Evolutionary conservation across 1,284 basidiomycete genomes (phyloP).

Genomic region (Fomitopsis pinicola): DNA sequence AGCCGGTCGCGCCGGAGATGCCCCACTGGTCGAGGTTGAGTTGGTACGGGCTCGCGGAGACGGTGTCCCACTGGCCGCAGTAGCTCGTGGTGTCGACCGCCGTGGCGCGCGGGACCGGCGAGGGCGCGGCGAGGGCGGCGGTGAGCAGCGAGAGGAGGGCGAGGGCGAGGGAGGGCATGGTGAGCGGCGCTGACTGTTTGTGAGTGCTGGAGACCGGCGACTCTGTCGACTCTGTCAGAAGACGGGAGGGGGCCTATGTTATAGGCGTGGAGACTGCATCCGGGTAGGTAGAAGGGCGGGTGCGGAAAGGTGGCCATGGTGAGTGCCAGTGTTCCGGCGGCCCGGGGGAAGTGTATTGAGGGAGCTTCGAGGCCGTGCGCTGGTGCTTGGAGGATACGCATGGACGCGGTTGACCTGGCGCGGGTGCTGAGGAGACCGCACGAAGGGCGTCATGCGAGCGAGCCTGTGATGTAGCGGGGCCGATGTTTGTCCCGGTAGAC

Average conservation of each 20-base stretch:
- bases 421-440: background rate
- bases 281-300: background rate
- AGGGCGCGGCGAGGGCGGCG: background rate
- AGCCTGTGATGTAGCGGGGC: background rate
- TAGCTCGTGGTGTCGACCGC: constrained; percentile 27
- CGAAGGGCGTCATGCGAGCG: background rate
- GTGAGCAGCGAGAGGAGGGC: constrained; percentile 9
- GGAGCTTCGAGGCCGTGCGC: background rate
- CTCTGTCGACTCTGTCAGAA: background rate
- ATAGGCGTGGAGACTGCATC: background rate
- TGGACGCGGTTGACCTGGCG: background rate
- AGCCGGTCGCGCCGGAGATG: constrained; percentile 38
- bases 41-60: constrained; percentile 41
- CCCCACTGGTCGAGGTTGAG: constrained; percentile 55
- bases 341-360: background rate
- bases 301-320: background rate
- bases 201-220: background rate
- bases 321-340: background rate
- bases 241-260: background rate
- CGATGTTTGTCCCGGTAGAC: background rate
- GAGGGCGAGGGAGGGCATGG: constrained; percentile 8
- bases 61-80: constrained; percentile 50
- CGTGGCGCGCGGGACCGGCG: constrained; percentile 11
- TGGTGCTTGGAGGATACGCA: background rate
- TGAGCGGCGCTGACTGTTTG: background rate